Base-by-base conservation (phyloP, 495 filamentous ascomycete genomes). In the Neurospora sp. region DNA sequence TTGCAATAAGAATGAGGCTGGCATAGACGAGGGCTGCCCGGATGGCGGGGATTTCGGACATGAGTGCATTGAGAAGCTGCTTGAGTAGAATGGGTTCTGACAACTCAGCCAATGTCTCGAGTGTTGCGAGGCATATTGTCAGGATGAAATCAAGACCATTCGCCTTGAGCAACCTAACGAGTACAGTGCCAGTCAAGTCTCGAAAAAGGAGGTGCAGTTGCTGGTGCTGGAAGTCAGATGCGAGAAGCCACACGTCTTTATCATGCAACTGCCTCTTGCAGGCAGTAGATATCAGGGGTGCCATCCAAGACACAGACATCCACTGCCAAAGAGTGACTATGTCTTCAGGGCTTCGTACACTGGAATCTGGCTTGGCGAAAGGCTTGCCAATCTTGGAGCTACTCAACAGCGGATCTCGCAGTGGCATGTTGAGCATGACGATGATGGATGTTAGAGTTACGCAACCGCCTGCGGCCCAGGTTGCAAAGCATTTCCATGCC, bases 231-330 rank as follows among this genome's bases (percentile, higher is more conserved):
- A 93, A 96, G 73, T 94, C 90, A 75, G 88, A 91, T 0, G 88
- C 86, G 10, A 95, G 84, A 35, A 85, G 79, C 93, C 93, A 96
- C 5, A 96, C 92, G 79, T 96, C 93, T 70, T 90, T 86, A 66
- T 95, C 89, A 76, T 94, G 82, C 5, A 96, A 78, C 78, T 91
- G 88, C 72, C 88, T 83, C 39, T 84, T 84, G 44, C 84, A 86
- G 6, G 91, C 93, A 23, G 87, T 73, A 2, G 85, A 81, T 54
- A 95, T 93, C 38, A 96, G 81, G 0, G 93, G 90, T 4, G 84
- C 84, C 88, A 96, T 90, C 93, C 93, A 96, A 0, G 92, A 93
- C 6, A 96, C 91, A 3, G 89, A 90, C 83, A 93, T 90, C 78
- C 90, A 96, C 77, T 95, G 92, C 91, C 91, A 95, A 2, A 93